A percentile compares a stretch with the other conserved stretches of the same genome.
Conservation (phyloP, 2,329 filamentous ascomycete species). For the Ascochyta lentis region DNA sequence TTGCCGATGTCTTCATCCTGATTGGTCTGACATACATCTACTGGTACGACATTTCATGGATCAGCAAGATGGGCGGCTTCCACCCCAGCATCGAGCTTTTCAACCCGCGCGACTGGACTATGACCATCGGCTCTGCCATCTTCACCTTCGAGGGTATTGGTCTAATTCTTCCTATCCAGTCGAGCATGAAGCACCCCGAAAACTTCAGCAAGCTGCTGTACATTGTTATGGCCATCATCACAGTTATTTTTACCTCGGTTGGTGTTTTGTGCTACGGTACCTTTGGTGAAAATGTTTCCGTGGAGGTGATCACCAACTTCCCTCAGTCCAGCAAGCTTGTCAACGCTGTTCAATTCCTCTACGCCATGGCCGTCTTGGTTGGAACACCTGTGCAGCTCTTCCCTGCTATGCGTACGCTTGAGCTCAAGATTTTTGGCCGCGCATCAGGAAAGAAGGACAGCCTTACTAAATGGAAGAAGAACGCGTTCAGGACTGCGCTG, state of each 20-base stretch:
- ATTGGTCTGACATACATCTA: conserved; percentile 76
- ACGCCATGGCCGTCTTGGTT: conserved; percentile 75
- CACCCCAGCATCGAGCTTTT: conserved; percentile 69
- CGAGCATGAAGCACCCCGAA: conserved; percentile 74
- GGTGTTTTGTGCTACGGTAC: conserved; percentile 77
- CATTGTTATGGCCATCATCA: conserved; percentile 75
- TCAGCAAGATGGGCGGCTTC: conserved; percentile 62
- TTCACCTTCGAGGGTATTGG: conserved; percentile 83
- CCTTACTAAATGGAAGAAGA: conserved; percentile 79
- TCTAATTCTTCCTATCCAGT: conserved; percentile 77
- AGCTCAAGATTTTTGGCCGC: conserved; percentile 70
- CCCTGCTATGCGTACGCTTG: conserved; percentile 74
- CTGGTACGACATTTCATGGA: conserved; percentile 68
- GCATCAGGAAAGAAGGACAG: conserved; percentile 69
- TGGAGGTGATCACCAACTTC: conserved; percentile 79
- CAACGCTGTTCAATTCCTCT: conserved; percentile 77
- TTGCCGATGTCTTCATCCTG: conserved; percentile 75
- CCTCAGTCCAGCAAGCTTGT: conserved; percentile 74
- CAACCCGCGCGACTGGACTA: conserved; percentile 71
- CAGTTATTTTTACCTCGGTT: conserved; percentile 73
- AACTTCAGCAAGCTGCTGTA: conserved; percentile 71
- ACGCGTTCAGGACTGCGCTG: conserved; percentile 65
- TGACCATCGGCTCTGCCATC: conserved; percentile 76
- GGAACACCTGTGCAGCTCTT: conserved; percentile 78
- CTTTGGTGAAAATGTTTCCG: conserved; percentile 71